phyloP scores from a whole-genome alignment of 768 basidiomycete genomes.

The Gloeophyllum trabeum region DNA sequence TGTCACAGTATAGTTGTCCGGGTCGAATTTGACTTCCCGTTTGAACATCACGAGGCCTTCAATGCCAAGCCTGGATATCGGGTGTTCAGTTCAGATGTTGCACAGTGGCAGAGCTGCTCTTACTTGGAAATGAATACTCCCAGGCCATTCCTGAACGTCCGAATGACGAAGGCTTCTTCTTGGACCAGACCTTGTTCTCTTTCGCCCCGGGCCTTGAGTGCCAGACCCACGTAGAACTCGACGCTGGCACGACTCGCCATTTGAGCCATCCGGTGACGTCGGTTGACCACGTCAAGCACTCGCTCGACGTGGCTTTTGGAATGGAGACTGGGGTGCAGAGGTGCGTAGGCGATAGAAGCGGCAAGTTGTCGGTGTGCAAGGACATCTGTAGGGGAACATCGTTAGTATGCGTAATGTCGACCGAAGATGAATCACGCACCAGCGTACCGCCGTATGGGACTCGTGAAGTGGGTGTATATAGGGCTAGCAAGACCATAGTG shows the following conservation, averaged over 20 bases:
- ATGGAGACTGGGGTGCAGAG: conserved; percentile 82
- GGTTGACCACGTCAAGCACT: conserved; percentile 77
- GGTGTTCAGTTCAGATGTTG: not conserved
- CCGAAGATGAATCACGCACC: conserved; percentile 44
- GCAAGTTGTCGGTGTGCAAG: conserved; percentile 89
- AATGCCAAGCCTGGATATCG: conserved; percentile 64
- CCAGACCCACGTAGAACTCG: conserved; percentile 94
- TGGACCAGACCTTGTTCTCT: conserved; percentile 31
- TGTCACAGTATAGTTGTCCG: conserved; percentile 80
- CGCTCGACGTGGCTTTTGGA: conserved; percentile 84
- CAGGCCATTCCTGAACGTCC: conserved; percentile 89
- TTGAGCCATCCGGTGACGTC: conserved; percentile 91
- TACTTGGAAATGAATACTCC: conserved; percentile 95
- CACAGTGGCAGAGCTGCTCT: conserved; percentile 26
- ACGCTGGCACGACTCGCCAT: conserved; percentile 96
- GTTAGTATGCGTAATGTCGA: not conserved
- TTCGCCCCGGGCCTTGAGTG: conserved; percentile 61
- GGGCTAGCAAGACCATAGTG: conserved; percentile 97
- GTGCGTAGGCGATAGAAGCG: conserved; percentile 75
- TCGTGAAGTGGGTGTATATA: conserved; percentile 98
- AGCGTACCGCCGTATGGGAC: conserved; percentile 93
- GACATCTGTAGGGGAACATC: conserved; percentile 59
- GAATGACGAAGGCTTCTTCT: conserved; percentile 89
- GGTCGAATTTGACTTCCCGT: conserved; percentile 78
- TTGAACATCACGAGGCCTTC: conserved; percentile 95